Base-by-base conservation (phyloP, 371 early-diverging fungal species). In the Zychaea mexicana region DNA sequence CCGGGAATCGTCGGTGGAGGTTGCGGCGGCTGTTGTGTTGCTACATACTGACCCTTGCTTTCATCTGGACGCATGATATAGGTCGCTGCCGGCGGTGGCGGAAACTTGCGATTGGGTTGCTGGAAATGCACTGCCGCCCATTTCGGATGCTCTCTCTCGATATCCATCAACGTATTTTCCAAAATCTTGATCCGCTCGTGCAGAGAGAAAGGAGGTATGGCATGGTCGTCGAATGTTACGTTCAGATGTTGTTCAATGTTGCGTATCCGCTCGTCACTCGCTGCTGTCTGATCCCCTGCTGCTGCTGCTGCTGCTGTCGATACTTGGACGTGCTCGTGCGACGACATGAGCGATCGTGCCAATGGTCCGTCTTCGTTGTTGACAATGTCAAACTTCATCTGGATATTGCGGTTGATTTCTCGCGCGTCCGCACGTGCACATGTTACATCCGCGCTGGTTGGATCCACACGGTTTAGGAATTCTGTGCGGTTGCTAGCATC, bases 341-440 rank as follows among this genome's bases (percentile, higher is more conserved):
- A 65, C 2, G 76, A 49, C 26, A 70, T 28, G 9, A 68, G 31
- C 0, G 90, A 89, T 19, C 90, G 77, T 21, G 88, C 88, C 28
- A 91, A 70, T 36, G 92, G 89, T n/a, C 88, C 86, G 32, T 90
- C 90, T 55, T 87, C 87, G 60, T 93, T 92, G 61, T 90, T 86
- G 22, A 88, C 90, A 28, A 90, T 81, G 57, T 91, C 90, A 66
- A 88, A 82, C 60, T 88, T 90, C 94, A 93, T 93, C 72, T 93
- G 94, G 31, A 91, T 87, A 17, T 85, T 89, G 9, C 94, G 76
- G 66, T 93, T 91, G 36, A 93, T 83, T 65, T 88, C 89, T 33
- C 84, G 73, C 0, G 92, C 89, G 62, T 90, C 89, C 2, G 85
- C 81, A 55, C 94, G 81, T n/a, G 91, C 88, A 66, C 90, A 88